These are phyloP conservation scores for Ceratobasidium sp. DNA, from an alignment of 1,284 basidiomycete species.

Conservation along the genomic window DNA sequence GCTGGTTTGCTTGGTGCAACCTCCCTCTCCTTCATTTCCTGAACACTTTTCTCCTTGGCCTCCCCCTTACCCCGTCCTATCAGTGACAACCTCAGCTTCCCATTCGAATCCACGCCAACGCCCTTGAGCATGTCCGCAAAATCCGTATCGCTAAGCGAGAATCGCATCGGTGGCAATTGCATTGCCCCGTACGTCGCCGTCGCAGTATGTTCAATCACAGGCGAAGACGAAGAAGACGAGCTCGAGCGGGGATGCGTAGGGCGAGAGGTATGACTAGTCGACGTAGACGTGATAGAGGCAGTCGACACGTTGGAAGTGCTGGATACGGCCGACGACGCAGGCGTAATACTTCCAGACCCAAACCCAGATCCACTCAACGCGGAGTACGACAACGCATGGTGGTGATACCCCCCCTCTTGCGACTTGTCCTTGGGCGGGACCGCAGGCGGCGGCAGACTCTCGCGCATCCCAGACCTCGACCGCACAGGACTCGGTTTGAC, in stretches of 20 bases:
- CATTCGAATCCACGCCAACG: constrained; percentile 50
- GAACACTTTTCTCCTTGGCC: constrained; percentile 35
- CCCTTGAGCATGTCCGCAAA: constrained; percentile 65
- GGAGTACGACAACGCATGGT: constrained; percentile 9
- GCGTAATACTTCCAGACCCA: background rate
- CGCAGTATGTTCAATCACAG: constrained; percentile 48
- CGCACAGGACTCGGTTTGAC: background rate
- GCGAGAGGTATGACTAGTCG: constrained; percentile 6
- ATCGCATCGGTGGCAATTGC: constrained; percentile 81
- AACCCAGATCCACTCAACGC: background rate
- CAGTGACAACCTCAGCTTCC: constrained; percentile 18
- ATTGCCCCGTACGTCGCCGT: constrained; percentile 80
- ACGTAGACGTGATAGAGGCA: background rate
- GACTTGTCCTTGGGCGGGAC: constrained; percentile 29
- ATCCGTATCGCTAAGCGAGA: constrained; percentile 82
- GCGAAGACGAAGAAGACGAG: constrained; percentile 37
- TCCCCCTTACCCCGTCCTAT: constrained; percentile 3
- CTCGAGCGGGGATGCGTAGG: constrained; percentile 24
- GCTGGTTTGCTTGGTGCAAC: background rate
- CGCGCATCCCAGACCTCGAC: constrained; percentile 9
- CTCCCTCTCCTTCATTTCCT: constrained; percentile 53
- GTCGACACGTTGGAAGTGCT: background rate
- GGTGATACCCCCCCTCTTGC: constrained; percentile 1
- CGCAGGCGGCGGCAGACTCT: constrained; percentile 30
- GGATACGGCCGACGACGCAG: constrained; percentile 1